Evolutionary conservation across 108 stramenopile genomes (phyloP).

Genomic region (Phaeodactylum tricornutum): DNA sequence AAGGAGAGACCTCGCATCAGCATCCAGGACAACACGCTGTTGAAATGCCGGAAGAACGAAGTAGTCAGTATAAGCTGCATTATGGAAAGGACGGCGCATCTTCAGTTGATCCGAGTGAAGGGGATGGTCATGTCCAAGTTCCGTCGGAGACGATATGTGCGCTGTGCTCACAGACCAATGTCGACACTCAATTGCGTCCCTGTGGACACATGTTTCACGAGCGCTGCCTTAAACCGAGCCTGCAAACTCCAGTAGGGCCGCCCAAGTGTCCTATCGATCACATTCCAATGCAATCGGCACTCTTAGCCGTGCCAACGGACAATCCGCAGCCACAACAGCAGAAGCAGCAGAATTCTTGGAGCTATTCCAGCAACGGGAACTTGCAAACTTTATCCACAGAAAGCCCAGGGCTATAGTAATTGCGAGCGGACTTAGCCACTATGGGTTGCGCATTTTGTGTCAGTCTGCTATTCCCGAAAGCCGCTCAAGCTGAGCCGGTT

Average conservation of each 20-base stretch:
- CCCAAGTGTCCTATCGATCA: constrained; percentile 75
- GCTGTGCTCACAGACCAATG: constrained; percentile 52
- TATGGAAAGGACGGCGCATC: not conserved
- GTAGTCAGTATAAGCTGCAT: not conserved
- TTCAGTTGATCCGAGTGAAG: constrained; percentile 11
- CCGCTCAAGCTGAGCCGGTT: no score
- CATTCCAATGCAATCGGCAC: constrained; percentile 68
- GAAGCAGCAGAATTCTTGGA: not conserved
- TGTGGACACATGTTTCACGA: constrained; percentile 91
- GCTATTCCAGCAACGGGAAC: not conserved
- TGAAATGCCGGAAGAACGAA: constrained; percentile 3
- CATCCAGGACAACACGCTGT: constrained; percentile 29
- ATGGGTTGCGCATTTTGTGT: no score
- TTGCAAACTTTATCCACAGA: no score
- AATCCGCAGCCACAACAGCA: constrained; percentile 7
- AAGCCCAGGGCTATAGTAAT: no score
- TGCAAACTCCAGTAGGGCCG: constrained; percentile 50
- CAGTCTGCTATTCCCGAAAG: no score
- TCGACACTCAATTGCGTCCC: constrained; percentile 85
- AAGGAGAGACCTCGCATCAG: constrained; percentile 4
- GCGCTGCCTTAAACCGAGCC: constrained; percentile 73
- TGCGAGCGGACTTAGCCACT: no score
- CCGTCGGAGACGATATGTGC: constrained; percentile 70
- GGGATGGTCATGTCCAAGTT: constrained; percentile 51
- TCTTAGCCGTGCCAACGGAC: constrained; percentile 75